phyloP scores from a whole-genome alignment of 345 rosid genomes.

The Bruguiera gymnorhiza region DNA sequence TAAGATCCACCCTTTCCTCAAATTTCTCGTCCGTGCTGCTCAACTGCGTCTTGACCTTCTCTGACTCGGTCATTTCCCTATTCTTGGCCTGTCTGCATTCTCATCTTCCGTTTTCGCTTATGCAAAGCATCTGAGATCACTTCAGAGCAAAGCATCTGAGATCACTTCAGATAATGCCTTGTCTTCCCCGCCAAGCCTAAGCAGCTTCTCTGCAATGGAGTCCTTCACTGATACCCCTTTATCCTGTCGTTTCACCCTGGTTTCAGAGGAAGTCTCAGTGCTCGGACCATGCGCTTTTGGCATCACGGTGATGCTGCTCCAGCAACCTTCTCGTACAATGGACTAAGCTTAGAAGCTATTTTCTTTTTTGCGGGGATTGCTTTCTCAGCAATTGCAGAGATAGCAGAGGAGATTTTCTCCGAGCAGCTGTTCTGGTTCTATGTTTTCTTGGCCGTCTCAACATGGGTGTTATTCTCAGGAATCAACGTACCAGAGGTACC shows the following conservation, averaged over 20 bases:
- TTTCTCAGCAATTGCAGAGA: slow-evolving; percentile 43
- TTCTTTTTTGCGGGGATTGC: slow-evolving; percentile 44
- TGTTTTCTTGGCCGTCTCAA: slow-evolving; percentile 1
- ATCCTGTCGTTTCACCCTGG: slow-evolving; percentile 27
- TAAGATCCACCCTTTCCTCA: slow-evolving; percentile 13
- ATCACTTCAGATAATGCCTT: slow-evolving; percentile 61
- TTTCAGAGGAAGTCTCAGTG: slow-evolving; percentile 9
- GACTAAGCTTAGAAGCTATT: slow-evolving; percentile 64
- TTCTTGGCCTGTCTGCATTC: slow-evolving; percentile 12
- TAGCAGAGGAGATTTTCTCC: slow-evolving; percentile 39
- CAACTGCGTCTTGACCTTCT: slow-evolving; percentile 45
- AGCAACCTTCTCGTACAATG: slow-evolving; percentile 44
- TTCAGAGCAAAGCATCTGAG: slow-evolving; percentile 33
- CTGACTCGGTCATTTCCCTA: slow-evolving; percentile 49
- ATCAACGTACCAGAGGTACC: background rate
- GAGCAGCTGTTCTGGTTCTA: slow-evolving; percentile 34
- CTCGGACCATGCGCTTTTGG: slow-evolving; percentile 33
- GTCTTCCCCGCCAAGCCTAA: slow-evolving; percentile 79
- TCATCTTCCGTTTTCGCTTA: slow-evolving; percentile 17
- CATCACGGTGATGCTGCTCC: slow-evolving; percentile 34
- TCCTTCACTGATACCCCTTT: slow-evolving; percentile 50
- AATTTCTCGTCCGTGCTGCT: slow-evolving; percentile 29
- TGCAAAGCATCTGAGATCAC: slow-evolving; percentile 34
- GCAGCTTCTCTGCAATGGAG: slow-evolving; percentile 47
- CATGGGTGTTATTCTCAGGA: background rate